Base-by-base conservation (phyloP, 1,284 basidiomycete genomes). In the Microstroma glucosiphilum region DNA sequence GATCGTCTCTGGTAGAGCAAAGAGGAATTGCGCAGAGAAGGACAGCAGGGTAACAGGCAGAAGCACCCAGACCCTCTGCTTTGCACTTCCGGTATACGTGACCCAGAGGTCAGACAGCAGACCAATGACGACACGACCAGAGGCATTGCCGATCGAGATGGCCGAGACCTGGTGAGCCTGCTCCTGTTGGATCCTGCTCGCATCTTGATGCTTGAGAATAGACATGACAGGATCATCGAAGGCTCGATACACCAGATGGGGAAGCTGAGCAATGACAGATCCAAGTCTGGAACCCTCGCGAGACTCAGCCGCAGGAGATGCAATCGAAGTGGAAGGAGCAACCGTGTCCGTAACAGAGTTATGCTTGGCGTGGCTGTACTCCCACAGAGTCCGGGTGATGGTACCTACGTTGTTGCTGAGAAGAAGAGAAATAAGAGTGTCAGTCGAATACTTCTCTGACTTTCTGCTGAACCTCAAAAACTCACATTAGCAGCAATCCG, bases 391-490 rank as follows among this genome's bases (percentile, higher is more conserved):
- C 75, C 90, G 87, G 0, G 92, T 87, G 77, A 96, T 91, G 0
- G 89, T 88, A n/a, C 92, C 92, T 23, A 91, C 91, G 70, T 96
- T 96, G 80, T 93, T 92, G 81, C 93, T 92, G 25, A 58, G 63
- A 8, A 55, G n/a, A 9, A 37, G 30, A 56, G 57, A 19, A 9
- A 54, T n/a, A 9, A 11, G 12, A 58, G 19, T 19, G 9, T n/a
- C 41, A n/a, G n/a, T n/a, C 40, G 57, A 53, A 49, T 12, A 43
- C 89, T 89, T 76, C 90, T 87, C 0, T 86, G 76, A 92, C 89
- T 0, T 88, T 87, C 25, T 91, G 91, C 17, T 90, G 90, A 69
- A 93, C 92, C 81, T 94, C 94, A 82, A 96, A 96, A 73, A 89
- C 93, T 37, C 30, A 37, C 30, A 37, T 37, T 9, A 37, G 30